Conservation (phyloP, 192 early-diverging fungal genomes). For the Lobosporangium transversale region DNA sequence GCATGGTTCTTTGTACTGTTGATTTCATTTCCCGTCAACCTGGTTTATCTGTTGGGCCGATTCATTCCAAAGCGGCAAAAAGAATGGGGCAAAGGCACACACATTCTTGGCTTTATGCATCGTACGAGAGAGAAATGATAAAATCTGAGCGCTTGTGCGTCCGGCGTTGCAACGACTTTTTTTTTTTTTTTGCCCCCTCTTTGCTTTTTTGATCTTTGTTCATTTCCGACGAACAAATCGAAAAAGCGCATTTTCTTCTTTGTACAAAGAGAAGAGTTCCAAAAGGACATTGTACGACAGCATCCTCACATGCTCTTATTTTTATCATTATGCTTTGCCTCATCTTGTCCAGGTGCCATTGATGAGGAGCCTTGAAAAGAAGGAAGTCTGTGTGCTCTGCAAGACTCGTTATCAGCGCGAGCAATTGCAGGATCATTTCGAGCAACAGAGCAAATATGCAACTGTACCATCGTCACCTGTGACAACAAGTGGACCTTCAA, state of each 20-base stretch:
- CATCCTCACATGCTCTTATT: constrained; percentile 3
- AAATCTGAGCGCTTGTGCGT: too few relatives aligned
- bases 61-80: not conserved
- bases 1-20: too few relatives aligned
- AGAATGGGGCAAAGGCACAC: too few relatives aligned
- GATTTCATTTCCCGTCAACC: not conserved
- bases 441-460: constrained; percentile 6
- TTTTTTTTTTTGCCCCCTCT: too few relatives aligned
- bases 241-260: too few relatives aligned
- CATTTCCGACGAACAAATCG: too few relatives aligned
- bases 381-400: constrained; percentile 34
- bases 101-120: too few relatives aligned
- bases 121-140: too few relatives aligned
- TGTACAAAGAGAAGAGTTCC: too few relatives aligned
- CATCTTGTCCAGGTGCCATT: constrained; percentile 23
- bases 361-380: constrained; percentile 43
- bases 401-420: constrained; percentile 9
- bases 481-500: constrained; percentile 1
- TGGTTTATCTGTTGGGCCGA: not conserved
- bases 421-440: constrained; percentile 1
- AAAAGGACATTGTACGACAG: not conserved
- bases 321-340: not conserved
- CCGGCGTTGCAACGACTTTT: too few relatives aligned
- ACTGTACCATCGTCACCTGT: not conserved
- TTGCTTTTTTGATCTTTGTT: too few relatives aligned